phyloP scores from a whole-genome alignment of 164 flowering plant genomes.

The Stephania japonica region DNA sequence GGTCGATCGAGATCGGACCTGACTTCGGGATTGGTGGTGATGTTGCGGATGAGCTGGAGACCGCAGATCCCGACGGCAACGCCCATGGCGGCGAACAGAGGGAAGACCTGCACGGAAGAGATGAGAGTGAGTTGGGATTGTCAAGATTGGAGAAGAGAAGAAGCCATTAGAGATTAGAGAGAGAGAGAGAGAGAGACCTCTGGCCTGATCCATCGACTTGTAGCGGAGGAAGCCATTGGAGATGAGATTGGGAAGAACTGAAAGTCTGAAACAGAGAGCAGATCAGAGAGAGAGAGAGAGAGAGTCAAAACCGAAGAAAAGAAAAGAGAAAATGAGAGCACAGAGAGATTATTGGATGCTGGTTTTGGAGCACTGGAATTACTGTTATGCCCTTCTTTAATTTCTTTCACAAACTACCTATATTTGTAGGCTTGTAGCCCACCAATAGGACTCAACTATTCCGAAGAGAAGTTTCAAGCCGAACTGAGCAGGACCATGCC shows the following conservation, averaged over 20 bases:
- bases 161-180: background rate
- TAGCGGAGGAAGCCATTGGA: constrained; percentile 4
- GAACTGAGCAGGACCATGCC: too few relatives aligned
- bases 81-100: constrained; percentile 41
- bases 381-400: too few relatives aligned
- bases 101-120: constrained; percentile 31
- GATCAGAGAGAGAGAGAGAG: background rate
- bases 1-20: constrained; percentile 24
- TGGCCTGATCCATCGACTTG: constrained; percentile 42
- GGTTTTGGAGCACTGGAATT: too few relatives aligned
- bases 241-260: background rate
- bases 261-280: background rate
- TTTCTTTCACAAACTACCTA: too few relatives aligned
- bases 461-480: too few relatives aligned
- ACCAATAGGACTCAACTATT: too few relatives aligned
- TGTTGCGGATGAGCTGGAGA: constrained; percentile 35
- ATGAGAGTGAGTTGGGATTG: background rate
- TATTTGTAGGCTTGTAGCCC: too few relatives aligned
- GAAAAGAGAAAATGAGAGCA: background rate
- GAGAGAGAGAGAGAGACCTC: constrained; percentile 24
- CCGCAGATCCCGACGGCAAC: constrained; percentile 46
- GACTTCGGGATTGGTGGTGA: constrained; percentile 49
- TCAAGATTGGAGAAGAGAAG: background rate
- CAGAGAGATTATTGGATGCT: background rate
- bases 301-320: background rate